Conservation (phyloP, 768 basidiomycete genomes). For the Suillus alpinus region DNA sequence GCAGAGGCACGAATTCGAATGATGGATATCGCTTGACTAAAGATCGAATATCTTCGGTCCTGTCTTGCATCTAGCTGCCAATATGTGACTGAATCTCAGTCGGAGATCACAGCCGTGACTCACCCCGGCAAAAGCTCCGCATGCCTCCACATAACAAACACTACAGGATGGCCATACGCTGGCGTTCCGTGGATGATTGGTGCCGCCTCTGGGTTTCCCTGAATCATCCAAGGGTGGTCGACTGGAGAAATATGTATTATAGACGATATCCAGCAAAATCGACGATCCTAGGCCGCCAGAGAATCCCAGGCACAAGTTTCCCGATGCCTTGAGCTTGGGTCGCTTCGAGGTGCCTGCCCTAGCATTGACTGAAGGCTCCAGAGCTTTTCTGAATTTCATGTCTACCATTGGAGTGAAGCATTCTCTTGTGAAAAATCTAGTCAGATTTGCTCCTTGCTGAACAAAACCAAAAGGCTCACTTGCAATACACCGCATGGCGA, state of each 20-base stretch:
- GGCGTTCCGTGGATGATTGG: constrained; percentile 61
- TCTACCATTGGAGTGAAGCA: constrained; percentile 67
- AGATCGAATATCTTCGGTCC: constrained; percentile 48
- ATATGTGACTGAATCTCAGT: constrained; percentile 6
- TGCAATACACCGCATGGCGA: constrained; percentile 83
- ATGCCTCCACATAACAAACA: constrained; percentile 72
- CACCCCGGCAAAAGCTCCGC: constrained; percentile 59
- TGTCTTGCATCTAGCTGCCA: constrained; percentile 47
- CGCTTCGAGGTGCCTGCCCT: constrained; percentile 53
- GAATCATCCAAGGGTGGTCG: constrained; percentile 23
- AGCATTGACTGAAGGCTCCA: constrained; percentile 65
- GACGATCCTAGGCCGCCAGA: constrained; percentile 83
- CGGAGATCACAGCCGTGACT: constrained; percentile 22
- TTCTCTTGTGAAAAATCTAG: constrained; percentile 34
- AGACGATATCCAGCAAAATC: constrained; percentile 66
- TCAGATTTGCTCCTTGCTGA: not conserved
- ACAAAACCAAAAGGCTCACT: constrained; percentile 36
- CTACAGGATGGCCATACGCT: constrained; percentile 59
- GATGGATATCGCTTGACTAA: constrained; percentile 47
- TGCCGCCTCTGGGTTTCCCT: constrained; percentile 47
- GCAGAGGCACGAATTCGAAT: constrained; percentile 59
- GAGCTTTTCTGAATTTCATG: constrained; percentile 58
- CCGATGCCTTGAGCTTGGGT: constrained; percentile 61
- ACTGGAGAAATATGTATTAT: constrained; percentile 51
- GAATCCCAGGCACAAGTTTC: constrained; percentile 65